These are phyloP conservation scores for Apiotrichum mycotoxinovorans DNA, from an alignment of 1,284 basidiomycete genomes.

Conservation along the genomic window DNA sequence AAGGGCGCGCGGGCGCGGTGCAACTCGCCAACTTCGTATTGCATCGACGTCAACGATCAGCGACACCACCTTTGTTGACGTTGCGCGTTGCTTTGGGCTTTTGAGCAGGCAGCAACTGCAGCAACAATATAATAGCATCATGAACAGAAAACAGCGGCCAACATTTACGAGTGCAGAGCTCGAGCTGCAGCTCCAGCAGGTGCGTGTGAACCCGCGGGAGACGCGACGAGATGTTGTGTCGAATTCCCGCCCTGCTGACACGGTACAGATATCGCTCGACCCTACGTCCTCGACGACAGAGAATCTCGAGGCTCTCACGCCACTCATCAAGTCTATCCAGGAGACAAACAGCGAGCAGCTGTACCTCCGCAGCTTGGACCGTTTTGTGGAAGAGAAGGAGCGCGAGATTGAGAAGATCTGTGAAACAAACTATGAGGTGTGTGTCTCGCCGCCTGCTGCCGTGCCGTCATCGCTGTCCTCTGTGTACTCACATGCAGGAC, in stretches of 20 bases:
- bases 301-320: slow-evolving; percentile 87
- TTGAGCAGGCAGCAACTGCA: background rate
- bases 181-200: slow-evolving; percentile 49
- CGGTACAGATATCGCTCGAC: slow-evolving; percentile 45
- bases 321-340: slow-evolving; percentile 90
- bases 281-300: slow-evolving; percentile 53
- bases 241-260: background rate
- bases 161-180: slow-evolving; percentile 48
- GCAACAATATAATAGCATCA: slow-evolving; percentile 21
- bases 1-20: too few relatives aligned
- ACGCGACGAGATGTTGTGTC: too few relatives aligned
- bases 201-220: slow-evolving; percentile 13
- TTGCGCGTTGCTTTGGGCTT: too few relatives aligned
- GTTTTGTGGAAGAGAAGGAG: slow-evolving; percentile 88
- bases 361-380: slow-evolving; percentile 80
- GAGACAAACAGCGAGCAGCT: slow-evolving; percentile 83
- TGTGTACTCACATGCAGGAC: slow-evolving; percentile 54
- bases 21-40: too few relatives aligned
- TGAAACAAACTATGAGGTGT: slow-evolving; percentile 81
- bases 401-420: slow-evolving; percentile 94
- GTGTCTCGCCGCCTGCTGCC: background rate
- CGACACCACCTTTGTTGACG: background rate
- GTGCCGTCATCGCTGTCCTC: background rate
- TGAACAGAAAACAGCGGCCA: slow-evolving; percentile 43
- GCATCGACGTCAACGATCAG: background rate